Evolutionary conservation across 306 rosid species (phyloP).

Genomic region (Oxytropis ochrocephala): DNA sequence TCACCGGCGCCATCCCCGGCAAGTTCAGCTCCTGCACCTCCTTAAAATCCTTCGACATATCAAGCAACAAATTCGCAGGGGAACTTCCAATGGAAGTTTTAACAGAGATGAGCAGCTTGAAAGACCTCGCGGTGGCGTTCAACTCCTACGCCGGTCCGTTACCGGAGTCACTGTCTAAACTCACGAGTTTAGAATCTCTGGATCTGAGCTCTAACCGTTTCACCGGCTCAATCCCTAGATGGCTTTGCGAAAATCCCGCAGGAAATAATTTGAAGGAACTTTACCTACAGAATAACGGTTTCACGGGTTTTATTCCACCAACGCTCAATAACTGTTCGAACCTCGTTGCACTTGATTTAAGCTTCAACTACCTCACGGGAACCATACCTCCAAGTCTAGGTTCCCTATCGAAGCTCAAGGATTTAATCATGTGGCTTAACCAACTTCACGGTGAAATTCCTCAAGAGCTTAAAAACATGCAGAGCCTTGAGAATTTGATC

Average conservation of each 20-base stretch:
- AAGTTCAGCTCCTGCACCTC: conserved; percentile 42
- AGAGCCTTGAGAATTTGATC: conserved; percentile 63
- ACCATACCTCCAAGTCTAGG: conserved; percentile 73
- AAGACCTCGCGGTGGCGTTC: conserved; percentile 31
- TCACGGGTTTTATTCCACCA: conserved; percentile 61
- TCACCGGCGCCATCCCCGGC: conserved; percentile 48
- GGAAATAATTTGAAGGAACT: conserved; percentile 49
- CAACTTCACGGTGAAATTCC: conserved; percentile 74
- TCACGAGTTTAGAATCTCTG: conserved; percentile 45
- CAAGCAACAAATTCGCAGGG: conserved; percentile 48
- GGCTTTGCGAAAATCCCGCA: conserved; percentile 39
- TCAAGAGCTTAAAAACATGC: conserved; percentile 45
- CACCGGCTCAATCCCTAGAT: conserved; percentile 41
- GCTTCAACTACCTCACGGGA: conserved; percentile 75
- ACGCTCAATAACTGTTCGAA: conserved; percentile 71
- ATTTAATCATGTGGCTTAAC: conserved; percentile 78
- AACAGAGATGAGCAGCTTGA: conserved; percentile 40
- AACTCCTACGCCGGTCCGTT: conserved; percentile 44
- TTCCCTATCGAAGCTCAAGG: conserved; percentile 53
- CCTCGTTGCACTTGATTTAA: conserved; percentile 73
- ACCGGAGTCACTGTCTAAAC: conserved; percentile 47
- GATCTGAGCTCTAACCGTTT: conserved; percentile 85
- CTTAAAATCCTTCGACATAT: conserved; percentile 43
- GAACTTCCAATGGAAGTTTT: conserved; percentile 46
- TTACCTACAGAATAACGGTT: conserved; percentile 62